These are phyloP conservation scores for Fallopia convolvulus DNA, from an alignment of 148 eudicot genomes.

Conservation along the genomic window DNA sequence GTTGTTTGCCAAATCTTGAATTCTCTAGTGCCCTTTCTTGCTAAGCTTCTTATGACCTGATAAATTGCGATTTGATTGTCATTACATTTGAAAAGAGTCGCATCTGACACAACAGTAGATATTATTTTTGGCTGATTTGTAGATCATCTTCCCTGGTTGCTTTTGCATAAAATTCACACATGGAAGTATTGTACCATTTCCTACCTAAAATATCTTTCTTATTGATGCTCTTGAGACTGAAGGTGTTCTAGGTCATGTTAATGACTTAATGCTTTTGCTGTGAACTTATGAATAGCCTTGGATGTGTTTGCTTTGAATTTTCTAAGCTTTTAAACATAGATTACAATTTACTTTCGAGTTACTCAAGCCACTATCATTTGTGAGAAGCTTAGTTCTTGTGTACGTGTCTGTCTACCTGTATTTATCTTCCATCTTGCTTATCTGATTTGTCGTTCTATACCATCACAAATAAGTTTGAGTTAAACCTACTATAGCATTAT, in stretches of 20 bases:
- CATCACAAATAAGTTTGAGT: conserved; percentile 4
- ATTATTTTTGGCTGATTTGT: background rate
- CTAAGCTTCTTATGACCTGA: background rate
- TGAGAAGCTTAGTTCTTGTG: background rate
- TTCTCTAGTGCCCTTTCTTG: background rate
- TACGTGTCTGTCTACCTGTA: background rate
- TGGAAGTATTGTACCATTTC: background rate
- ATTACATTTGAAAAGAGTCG: background rate
- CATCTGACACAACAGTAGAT: background rate
- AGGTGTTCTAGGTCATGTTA: background rate
- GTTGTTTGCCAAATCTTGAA: background rate
- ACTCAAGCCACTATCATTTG: background rate
- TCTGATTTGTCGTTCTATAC: background rate
- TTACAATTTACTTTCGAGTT: background rate
- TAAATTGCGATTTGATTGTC: background rate
- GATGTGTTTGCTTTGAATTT: background rate
- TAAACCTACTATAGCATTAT: background rate
- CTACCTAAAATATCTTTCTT: background rate
- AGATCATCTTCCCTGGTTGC: background rate
- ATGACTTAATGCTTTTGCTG: background rate
- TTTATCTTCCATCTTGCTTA: background rate
- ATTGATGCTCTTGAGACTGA: background rate
- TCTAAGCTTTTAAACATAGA: background rate
- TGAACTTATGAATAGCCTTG: background rate
- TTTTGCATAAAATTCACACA: background rate